Evolutionary conservation across 768 basidiomycete species (phyloP), one percentile per base, ranked within the genome.

Genomic region (Paxillus ammoniavirescens): DNA sequence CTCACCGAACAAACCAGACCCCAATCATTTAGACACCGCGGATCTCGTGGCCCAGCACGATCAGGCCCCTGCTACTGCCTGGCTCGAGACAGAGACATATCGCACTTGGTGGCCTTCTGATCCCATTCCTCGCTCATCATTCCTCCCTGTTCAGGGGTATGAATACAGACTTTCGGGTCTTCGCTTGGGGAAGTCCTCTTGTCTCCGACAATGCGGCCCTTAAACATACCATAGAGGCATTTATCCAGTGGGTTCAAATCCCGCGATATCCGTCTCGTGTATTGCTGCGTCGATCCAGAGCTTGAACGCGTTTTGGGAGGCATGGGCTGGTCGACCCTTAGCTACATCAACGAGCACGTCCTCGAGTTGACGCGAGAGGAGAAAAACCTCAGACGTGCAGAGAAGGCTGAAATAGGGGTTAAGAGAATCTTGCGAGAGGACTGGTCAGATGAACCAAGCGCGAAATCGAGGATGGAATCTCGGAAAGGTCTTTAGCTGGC

Each of bases 131-230:
- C n/a, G n/a, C n/a, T n/a, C n/a, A n/a, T 67, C 72, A 2, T 80
- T 78, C 52, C 59, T 62, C 1, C 78, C 82, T 2, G 79, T 85
- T 0, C 77, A 86, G 42, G 85, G 83, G 4, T 87, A 83, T 69
- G 64, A 73, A 75, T 15, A 64, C 72, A 52, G 75, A 77, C 47
- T 68, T 72, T 84, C 3, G 80, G 62, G 73, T 80, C 8, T 82
- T 88, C 55, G 77, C 79, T 4, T 87, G 83, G 77, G 86, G 86
- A 4, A 78, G 82, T 57, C 87, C 86, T 2, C 74, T 87, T 23
- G 77, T 82, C 31, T 77, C 77, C 1, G 65, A 70, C 38, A 58
- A 63, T 8, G 62, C 66, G 4, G 76, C 75, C 4, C 65, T 78
- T 17, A 54, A 54, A 23, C 60, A 65, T 4, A 57, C 59, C 14